Percentiles rank a stretch among this genome's conserved stretches.
Conservation (phyloP, 345 rosid genomes). For the Cardamine occulta region DNA sequence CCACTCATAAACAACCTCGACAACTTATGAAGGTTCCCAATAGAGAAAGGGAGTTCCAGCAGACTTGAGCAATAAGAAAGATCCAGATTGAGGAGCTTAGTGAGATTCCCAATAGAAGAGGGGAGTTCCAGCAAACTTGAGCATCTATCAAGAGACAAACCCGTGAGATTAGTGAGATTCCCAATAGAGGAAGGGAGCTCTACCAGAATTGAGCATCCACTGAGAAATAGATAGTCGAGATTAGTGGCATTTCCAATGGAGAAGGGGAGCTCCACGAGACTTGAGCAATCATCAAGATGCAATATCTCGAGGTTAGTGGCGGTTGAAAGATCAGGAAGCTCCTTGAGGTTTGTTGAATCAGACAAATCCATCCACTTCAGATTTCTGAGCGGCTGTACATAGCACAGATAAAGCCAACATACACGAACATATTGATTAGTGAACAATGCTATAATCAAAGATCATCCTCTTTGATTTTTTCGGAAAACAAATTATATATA, state of each 20-base stretch:
- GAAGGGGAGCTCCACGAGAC: background rate
- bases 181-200: background rate
- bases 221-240: too few species aligned
- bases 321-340: slow-evolving; percentile 7
- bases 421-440: too few species aligned
- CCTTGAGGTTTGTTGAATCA: background rate
- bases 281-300: background rate
- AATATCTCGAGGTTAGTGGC: background rate
- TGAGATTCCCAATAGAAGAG: background rate
- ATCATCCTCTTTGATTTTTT: too few species aligned
- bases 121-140: background rate
- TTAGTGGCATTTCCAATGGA: too few species aligned
- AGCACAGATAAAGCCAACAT: too few species aligned
- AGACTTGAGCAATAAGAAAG: background rate
- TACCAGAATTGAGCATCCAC: background rate
- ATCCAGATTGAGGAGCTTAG: background rate
- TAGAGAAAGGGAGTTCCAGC: background rate
- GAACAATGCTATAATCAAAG: too few species aligned
- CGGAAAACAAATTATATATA: too few species aligned
- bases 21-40: background rate
- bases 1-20: rapidly evolving
- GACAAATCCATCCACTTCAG: background rate
- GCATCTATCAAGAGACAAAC: too few species aligned
- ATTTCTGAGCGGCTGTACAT: background rate
- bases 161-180: background rate